Evolutionary conservation across 768 basidiomycete genomes (phyloP), one percentile per base, ranked within the genome.

Genomic region (Boletus huronensis): DNA sequence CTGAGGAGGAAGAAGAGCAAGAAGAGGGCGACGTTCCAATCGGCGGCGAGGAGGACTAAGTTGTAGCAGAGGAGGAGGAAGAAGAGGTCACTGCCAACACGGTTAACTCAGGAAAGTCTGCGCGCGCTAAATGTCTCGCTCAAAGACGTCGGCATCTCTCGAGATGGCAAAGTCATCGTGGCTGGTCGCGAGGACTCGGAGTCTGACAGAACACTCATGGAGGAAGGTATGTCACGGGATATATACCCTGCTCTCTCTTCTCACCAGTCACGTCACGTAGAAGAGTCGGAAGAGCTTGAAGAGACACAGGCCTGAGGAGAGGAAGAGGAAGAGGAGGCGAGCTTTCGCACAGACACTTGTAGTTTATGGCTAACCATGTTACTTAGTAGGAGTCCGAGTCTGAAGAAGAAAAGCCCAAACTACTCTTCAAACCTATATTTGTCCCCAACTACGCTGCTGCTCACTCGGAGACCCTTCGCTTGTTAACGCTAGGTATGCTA

Each of bases 371-470:
- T 64, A 48, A 64, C 55, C 46, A 52, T 55, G 54, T 55, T 52
- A 26, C 43, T 41, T 54, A 92, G 88, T 90, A 95, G 74, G 93
- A 95, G n/a, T n/a, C n/a, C 0, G 82, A 79, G 39, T 76, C 75
- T 19, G 90, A 92, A 64, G 90, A 90, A 53, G 84, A 87, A 67
- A 77, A 82, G 41, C 82, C 84, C 5, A 87, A 89, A 68, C 74
- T 83, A 6, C 82, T 86, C 58, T 93, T 96, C 71, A 79, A 95
- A 58, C 97, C 97, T 2, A 89, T 96, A 0, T 99, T 98, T 70
- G 83, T 98, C 17, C 90, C 90, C 51, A 98, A 98, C 95, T 95
- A 67, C 54, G 87, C 72, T 46, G 3, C 34, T 29, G 28, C 23
- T 17, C 19, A 10, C 19, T 58, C 35, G 44, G 47, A 43, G 14